phyloP scores from a whole-genome alignment of 345 rosid genomes.

The Acer saccharum region DNA sequence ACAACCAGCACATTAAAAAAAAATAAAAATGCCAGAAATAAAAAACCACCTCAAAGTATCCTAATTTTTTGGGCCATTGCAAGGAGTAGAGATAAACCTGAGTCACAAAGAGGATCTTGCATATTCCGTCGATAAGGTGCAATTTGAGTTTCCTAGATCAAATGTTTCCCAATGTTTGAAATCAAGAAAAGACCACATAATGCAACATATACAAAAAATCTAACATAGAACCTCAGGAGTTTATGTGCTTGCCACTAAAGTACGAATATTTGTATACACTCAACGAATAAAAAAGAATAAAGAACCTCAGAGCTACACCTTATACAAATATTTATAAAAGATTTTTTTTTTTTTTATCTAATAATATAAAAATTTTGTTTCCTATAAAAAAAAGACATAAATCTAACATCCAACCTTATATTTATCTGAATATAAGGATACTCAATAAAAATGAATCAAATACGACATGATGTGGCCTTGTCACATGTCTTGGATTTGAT shows the following conservation, averaged over 20 bases:
- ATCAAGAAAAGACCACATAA: not conserved
- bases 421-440: no score
- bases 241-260: not conserved
- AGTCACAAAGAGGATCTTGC: constrained; percentile 98
- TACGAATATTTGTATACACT: not conserved
- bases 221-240: not conserved
- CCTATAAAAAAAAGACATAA: not conserved
- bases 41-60: constrained; percentile 5
- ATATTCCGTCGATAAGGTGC: constrained; percentile 84
- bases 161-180: constrained; percentile 16
- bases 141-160: constrained; percentile 92
- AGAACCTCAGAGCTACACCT: not conserved
- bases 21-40: not conserved
- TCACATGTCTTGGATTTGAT: no score
- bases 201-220: not conserved
- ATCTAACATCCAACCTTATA: no score
- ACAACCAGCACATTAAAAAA: constrained; percentile 20
- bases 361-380: not conserved
- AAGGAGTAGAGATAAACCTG: constrained; percentile 54
- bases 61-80: constrained; percentile 10
- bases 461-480: not conserved
- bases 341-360: not conserved
- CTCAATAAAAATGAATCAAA: not conserved
- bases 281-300: not conserved
- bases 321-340: not conserved